Conservation (phyloP, 805 yeast genomes). For the Sporopachydermia lactativora region DNA sequence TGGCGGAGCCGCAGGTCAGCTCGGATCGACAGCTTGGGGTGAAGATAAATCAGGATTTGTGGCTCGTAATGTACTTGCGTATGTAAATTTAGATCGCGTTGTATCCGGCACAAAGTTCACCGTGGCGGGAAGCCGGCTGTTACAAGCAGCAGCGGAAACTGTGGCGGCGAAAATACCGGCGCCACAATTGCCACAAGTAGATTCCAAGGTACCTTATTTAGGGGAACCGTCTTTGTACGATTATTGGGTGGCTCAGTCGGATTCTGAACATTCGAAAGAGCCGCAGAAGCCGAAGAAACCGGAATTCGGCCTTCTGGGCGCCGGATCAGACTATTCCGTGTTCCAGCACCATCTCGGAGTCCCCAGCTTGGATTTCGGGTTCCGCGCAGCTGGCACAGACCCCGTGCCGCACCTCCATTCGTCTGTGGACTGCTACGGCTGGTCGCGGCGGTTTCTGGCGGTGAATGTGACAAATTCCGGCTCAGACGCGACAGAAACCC, state of each 20-base stretch:
- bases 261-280: too few species aligned
- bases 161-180: constrained; percentile 31
- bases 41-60: constrained; percentile 39
- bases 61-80: constrained; percentile 41
- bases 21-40: constrained; percentile 72
- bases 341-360: constrained; percentile 27
- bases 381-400: constrained; percentile 28
- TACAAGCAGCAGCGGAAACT: constrained; percentile 31
- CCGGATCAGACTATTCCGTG: constrained; percentile 52
- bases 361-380: constrained; percentile 42
- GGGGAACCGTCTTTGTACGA: constrained; percentile 18
- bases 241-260: constrained; percentile 16
- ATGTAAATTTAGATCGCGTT: constrained; percentile 57
- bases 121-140: constrained; percentile 44
- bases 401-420: constrained; percentile 68
- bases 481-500: too few species aligned
- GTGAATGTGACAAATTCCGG: constrained; percentile 37
- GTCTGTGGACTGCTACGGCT: constrained; percentile 53
- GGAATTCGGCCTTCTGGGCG: constrained; percentile 38
- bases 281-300: too few species aligned
- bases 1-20: constrained; percentile 57
- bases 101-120: constrained; percentile 38
- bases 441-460: constrained; percentile 58
- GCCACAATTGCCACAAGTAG: constrained; percentile 19
- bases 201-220: constrained; percentile 4